Evolutionary conservation across 176 grass and related monocot species (phyloP), one percentile per base, ranked within the genome.

Genomic region (Triticum turgidum): DNA sequence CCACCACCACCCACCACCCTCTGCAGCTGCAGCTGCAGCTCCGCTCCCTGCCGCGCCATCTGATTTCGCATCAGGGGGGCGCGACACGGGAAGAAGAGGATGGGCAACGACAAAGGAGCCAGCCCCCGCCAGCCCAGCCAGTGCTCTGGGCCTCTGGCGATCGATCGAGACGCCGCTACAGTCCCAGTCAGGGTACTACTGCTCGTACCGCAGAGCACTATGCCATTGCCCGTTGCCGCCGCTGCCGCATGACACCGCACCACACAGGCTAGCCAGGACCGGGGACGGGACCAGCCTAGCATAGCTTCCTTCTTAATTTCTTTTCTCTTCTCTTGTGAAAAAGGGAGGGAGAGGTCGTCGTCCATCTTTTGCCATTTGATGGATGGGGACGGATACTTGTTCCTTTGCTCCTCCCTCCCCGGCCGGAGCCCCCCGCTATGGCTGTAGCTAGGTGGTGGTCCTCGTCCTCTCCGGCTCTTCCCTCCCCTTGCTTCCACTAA

Each of bases 141-240:
- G 78, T 20, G 72, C 71, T 30, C 29, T 30, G 29, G 29, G 29
- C 29, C 29, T 30, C 29, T 29, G 14, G 68, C 68, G 42, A 38
- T 41, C 35, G 20, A 71, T 11, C 34, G 1, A 39, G 69, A 72
- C 69, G 69, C 34, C 35, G 69, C 69, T 73, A 73, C 69, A 42
- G 69, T 73, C 2, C 9, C 22, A 38, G 10, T 42, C 68, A 71
- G 67, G 67, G 33, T 17, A 35, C 3, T 37, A 38, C 34, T 35
- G 3, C 66, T 21, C 7, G 2, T 3, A 39, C 18, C 4, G 35
- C 35, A 72, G 69, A 72, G 20, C 69, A 72, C 69, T 42, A 42
- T 72, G 69, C 37, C 69, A 72, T 61, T 61, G 76, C 76, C 76
- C 54, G 33, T 15, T 61, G 76, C 54, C 76, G 6, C 70, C 38